Evolutionary conservation across 2,329 filamentous ascomycete species (phyloP).

Genomic region (Aspergillus candidus): DNA sequence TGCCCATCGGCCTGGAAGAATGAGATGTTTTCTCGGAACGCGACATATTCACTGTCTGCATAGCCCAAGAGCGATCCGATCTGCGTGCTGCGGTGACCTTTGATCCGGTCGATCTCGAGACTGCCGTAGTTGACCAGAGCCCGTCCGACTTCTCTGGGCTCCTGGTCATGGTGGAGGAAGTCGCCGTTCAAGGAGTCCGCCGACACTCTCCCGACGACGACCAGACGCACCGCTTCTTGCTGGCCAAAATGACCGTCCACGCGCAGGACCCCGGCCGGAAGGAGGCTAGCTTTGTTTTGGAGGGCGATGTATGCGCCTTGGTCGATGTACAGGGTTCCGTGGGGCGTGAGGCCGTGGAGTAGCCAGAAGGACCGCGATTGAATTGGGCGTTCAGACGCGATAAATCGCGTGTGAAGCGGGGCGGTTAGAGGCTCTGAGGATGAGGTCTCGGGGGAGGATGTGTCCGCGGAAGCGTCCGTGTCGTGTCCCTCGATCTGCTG

Average conservation of each 20-base stretch:
- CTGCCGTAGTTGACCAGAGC: slow-evolving; percentile 92
- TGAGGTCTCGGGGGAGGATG: slow-evolving; percentile 15
- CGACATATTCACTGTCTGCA: slow-evolving; percentile 90
- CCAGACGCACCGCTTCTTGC: slow-evolving; percentile 82
- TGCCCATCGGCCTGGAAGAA: slow-evolving; percentile 47
- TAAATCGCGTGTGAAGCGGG: slow-evolving; percentile 85
- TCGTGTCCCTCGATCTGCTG: slow-evolving; percentile 51
- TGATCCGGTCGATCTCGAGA: slow-evolving; percentile 74
- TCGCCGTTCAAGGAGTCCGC: slow-evolving; percentile 37
- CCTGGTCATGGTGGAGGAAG: slow-evolving; percentile 32
- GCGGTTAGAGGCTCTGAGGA: slow-evolving; percentile 38
- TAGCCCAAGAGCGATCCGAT: slow-evolving; percentile 79
- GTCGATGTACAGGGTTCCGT: slow-evolving; percentile 90
- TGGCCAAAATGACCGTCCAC: slow-evolving; percentile 84
- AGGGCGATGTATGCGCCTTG: slow-evolving; percentile 78
- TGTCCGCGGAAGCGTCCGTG: slow-evolving; percentile 14
- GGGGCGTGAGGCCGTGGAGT: slow-evolving; percentile 80
- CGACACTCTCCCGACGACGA: slow-evolving; percentile 63
- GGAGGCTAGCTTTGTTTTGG: slow-evolving; percentile 73
- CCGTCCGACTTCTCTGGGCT: slow-evolving; percentile 69
- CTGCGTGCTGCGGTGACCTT: slow-evolving; percentile 73
- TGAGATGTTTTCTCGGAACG: slow-evolving; percentile 79
- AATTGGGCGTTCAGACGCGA: slow-evolving; percentile 76
- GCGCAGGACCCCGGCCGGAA: slow-evolving; percentile 84
- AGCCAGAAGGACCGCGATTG: slow-evolving; percentile 97